phyloP scores from a whole-genome alignment of 345 rosid species.

The Eucalyptus brandiana region DNA sequence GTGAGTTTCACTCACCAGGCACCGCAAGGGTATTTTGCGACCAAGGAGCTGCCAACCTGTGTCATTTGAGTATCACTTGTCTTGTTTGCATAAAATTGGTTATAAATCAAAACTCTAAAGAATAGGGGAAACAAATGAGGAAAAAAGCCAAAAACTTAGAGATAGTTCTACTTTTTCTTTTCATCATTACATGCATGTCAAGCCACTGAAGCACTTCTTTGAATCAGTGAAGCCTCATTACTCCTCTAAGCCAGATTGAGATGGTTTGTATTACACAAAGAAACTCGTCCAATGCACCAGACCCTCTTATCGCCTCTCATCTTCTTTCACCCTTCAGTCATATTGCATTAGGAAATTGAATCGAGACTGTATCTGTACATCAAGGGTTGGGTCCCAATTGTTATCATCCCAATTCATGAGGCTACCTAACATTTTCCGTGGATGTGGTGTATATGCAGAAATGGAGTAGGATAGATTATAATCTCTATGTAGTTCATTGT shows the following conservation, averaged over 20 bases:
- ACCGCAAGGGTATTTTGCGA: no score
- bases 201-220: conserved; percentile 9
- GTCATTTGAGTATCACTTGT: no score
- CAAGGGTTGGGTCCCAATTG: not conserved
- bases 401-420: not conserved
- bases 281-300: conserved; percentile 26
- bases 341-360: not conserved
- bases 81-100: no score
- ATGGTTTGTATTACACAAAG: not conserved
- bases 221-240: not conserved
- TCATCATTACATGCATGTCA: not conserved
- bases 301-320: not conserved
- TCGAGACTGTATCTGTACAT: not conserved
- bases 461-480: not conserved
- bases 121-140: not conserved
- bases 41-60: no score
- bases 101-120: not conserved
- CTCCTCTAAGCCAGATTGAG: conserved; percentile 6
- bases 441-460: not conserved
- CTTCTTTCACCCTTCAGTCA: not conserved
- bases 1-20: no score
- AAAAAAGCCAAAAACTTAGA: no score
- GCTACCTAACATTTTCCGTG: not conserved
- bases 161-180: not conserved
- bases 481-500: not conserved